These are phyloP conservation scores for Leptomonas pyrrhocoris DNA, from an alignment of 208 protist genomes.

Conservation along the genomic window DNA sequence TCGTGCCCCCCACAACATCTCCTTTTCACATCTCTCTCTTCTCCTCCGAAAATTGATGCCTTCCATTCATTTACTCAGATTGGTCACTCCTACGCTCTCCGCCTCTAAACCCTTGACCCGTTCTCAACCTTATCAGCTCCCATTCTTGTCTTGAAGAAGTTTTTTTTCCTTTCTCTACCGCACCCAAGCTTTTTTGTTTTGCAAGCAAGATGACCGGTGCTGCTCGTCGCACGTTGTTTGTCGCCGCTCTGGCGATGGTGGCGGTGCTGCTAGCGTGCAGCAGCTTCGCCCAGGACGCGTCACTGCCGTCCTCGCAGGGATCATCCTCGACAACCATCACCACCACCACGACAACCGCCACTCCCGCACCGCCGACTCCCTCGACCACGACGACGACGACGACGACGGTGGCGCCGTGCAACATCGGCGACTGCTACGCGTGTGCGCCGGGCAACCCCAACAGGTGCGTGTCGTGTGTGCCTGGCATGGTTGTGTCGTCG, in stretches of 20 bases:
- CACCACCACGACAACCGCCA: background rate
- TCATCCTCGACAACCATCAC: no score
- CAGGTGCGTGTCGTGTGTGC: slow-evolving; percentile 12
- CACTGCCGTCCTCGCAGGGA: background rate
- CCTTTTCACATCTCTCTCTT: no score
- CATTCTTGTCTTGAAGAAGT: background rate
- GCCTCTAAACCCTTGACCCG: no score
- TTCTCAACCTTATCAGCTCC: background rate
- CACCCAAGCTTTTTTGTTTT: background rate
- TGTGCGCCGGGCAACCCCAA: slow-evolving; percentile 9
- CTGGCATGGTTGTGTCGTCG: slow-evolving; percentile 7
- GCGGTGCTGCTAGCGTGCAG: slow-evolving; percentile 1
- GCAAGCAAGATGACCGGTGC: background rate
- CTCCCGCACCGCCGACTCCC: background rate
- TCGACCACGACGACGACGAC: background rate
- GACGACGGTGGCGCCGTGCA: slow-evolving; percentile 7
- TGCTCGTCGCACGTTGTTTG: background rate
- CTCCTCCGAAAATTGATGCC: no score
- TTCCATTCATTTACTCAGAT: no score
- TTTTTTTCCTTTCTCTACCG: background rate
- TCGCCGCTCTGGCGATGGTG: slow-evolving; percentile 8
- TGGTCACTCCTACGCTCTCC: no score
- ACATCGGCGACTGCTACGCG: slow-evolving; percentile 1
- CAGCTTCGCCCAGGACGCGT: background rate
- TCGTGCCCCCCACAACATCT: no score